Base-by-base conservation (phyloP, 768 basidiomycete species). In the Lactifluus piperatus region DNA sequence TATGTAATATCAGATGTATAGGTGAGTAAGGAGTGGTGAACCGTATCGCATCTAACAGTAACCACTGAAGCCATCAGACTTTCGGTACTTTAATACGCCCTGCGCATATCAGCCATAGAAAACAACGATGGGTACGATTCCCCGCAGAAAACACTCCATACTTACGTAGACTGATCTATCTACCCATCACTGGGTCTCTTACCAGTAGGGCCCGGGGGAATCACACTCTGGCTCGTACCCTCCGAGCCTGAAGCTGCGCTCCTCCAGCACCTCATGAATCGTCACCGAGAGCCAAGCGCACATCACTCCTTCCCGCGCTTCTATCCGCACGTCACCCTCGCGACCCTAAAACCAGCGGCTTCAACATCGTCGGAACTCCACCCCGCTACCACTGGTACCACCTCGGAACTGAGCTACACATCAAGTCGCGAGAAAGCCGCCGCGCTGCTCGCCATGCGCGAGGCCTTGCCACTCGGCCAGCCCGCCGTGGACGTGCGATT, bases 171-270 rank as follows among this genome's bases (percentile, higher is more conserved):
- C 11, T 29, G 10, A 11, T 34, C 16, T n/a, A 50, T 34, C 16
- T n/a, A 50, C 27, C 34, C 20, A 16, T 14, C 22, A 20, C 32
- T 30, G 34, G 5, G 5, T 4, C 24, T 14, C 18, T 13, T 8
- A 14, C 13, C 39, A 20, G 13, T 13, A 50, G 30, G 63, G 86
- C 85, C 84, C 13, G n/a, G n/a, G n/a, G n/a, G n/a, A n/a, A 65
- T 81, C 50, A 74, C 84, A 14, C 72, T 90, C 4, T 91, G 88
- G 88, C 77, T 91, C 30, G 81, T 90, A 14, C 85, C 88, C 5
- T 66, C 74, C 16, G 62, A 68, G n/a, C 54, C 66, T 9, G 77
- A 81, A 62, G 71, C 78, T 3, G 60, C 70, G 18, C 72, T 70
- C 36, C 73, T 91, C 24, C 68, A 71, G 62, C 70, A 65, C 11